A percentile compares a stretch with the other conserved stretches of the same genome.
These are phyloP conservation scores for Ajuga chamaepitys DNA, from an alignment of 257 asterid genomes.

Conservation along the genomic window DNA sequence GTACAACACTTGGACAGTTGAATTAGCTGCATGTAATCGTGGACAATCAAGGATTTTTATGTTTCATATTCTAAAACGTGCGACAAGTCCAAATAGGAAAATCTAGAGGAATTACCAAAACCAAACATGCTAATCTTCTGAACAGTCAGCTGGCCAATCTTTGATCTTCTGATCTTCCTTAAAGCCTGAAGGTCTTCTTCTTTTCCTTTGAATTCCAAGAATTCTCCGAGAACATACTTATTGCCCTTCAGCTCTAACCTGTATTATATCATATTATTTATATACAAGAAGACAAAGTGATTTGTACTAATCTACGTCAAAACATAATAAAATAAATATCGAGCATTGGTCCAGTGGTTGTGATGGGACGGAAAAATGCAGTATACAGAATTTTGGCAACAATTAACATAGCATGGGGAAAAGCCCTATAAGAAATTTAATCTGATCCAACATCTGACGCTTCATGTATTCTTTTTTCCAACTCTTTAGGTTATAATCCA, in stretches of 20 bases:
- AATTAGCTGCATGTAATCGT: conserved; percentile 43
- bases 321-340: not conserved
- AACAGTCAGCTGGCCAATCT: conserved; percentile 59
- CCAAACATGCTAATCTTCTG: conserved; percentile 97
- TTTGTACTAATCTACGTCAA: not conserved
- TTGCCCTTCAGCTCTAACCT: conserved; percentile 84
- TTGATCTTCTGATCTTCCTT: conserved; percentile 72
- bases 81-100: not conserved
- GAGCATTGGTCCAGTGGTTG: not conserved
- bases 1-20: conserved; percentile 66
- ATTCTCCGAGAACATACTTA: conserved; percentile 74
- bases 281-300: not conserved
- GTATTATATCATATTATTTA: conserved; percentile 14
- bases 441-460: not conserved
- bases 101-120: conserved; percentile 45
- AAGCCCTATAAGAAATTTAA: not conserved
- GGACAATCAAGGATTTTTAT: not conserved
- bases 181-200: conserved; percentile 63
- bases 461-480: not conserved
- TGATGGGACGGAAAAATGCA: not conserved
- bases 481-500: not conserved
- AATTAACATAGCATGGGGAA: not conserved
- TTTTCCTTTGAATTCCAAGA: conserved; percentile 84
- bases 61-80: not conserved
- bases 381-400: not conserved